Evolutionary conservation across 495 filamentous ascomycete genomes (phyloP).

Genomic region (Xylaria longipes): DNA sequence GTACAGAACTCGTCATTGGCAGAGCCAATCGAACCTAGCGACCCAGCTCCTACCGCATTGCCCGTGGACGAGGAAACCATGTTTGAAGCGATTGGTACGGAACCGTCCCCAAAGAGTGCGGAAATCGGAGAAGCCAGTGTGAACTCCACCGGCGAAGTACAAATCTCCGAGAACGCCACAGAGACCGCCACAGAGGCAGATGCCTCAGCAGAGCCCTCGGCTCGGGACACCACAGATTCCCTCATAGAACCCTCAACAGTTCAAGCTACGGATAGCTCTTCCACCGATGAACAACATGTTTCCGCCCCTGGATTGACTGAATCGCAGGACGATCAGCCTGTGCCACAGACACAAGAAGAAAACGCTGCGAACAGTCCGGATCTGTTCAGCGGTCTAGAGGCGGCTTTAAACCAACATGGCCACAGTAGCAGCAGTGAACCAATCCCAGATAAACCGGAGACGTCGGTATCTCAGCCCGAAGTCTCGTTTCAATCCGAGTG

Average conservation of each 20-base stretch:
- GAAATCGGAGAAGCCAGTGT: background rate
- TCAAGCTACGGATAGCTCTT: background rate
- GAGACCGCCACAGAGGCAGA: background rate
- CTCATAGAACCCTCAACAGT: background rate
- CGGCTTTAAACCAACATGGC: conserved; percentile 38
- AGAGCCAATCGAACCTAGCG: conserved; percentile 5
- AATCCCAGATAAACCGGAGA: conserved; percentile 23
- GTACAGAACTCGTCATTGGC: background rate
- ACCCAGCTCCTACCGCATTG: background rate
- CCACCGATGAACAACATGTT: background rate
- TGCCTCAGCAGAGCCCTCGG: background rate
- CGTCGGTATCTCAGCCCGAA: background rate
- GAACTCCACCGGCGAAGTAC: background rate
- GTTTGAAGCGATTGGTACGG: background rate
- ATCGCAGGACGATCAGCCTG: background rate
- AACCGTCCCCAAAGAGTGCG: background rate
- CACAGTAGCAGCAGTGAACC: conserved; percentile 30
- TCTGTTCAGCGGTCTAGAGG: conserved; percentile 39
- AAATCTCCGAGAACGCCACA: background rate
- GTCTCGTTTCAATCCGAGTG: background rate
- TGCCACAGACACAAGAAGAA: conserved; percentile 26
- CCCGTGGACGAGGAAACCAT: background rate
- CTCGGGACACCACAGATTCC: background rate
- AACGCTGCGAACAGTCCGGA: conserved; percentile 38
- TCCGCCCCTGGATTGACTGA: background rate